These are phyloP conservation scores for Amphibolis antarctica DNA, from an alignment of 106 monocot genomes.

Conservation along the genomic window DNA sequence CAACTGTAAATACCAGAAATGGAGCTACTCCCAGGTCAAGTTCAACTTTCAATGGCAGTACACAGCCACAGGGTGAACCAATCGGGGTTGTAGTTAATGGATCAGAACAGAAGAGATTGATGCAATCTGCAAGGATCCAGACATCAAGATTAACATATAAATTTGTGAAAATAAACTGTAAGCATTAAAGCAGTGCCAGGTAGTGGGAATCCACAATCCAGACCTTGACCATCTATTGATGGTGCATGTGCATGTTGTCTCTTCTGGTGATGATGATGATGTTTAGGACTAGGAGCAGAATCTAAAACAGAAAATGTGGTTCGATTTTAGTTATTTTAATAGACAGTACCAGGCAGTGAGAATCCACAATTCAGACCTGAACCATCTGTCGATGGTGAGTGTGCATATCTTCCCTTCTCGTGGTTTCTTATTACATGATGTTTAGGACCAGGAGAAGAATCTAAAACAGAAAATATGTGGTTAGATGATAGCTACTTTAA, in stretches of 20 bases:
- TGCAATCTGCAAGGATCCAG: conserved; percentile 14
- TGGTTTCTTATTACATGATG: background rate
- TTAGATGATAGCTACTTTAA: background rate
- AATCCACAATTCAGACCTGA: background rate
- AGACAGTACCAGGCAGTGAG: background rate
- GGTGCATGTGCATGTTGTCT: background rate
- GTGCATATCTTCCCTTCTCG: background rate
- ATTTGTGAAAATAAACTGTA: background rate
- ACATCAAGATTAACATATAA: background rate
- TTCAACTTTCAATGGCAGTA: conserved; percentile 60
- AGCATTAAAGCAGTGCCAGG: background rate
- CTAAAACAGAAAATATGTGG: background rate
- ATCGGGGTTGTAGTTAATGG: conserved; percentile 59
- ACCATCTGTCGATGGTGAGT: background rate
- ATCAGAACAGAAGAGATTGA: conserved; percentile 37
- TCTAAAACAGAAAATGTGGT: background rate
- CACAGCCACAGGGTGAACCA: conserved; percentile 90
- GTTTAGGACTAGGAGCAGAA: conserved; percentile 2
- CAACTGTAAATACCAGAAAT: conserved; percentile 49
- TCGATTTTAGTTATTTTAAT: background rate
- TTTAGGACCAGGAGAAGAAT: background rate
- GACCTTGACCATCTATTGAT: conserved; percentile 1
- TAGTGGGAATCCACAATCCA: background rate
- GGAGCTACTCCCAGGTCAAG: conserved; percentile 60
- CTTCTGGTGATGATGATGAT: background rate